Evolutionary conservation across 208 protist genomes (phyloP).

Genomic region (Leishmania martiniquensis): DNA sequence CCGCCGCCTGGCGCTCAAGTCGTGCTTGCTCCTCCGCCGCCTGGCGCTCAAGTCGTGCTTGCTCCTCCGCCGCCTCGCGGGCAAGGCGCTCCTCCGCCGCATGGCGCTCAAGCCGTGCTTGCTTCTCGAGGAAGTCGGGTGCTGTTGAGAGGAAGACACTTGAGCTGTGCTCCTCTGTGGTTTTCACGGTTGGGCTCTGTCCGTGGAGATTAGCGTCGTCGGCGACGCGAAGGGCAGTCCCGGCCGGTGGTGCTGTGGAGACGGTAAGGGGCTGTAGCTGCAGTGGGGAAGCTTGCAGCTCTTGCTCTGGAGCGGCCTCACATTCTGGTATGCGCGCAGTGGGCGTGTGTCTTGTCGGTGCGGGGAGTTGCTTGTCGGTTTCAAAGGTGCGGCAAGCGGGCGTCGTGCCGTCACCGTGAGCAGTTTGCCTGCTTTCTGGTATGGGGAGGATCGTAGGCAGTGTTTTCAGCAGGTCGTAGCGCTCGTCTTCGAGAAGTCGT

Average conservation of each 20-base stretch:
- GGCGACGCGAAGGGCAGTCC: background rate
- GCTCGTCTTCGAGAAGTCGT: constrained; percentile 54
- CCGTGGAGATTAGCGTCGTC: background rate
- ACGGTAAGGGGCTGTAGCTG: background rate
- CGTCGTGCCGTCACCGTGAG: background rate
- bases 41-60: background rate
- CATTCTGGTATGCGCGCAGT: too few relatives aligned
- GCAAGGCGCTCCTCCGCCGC: background rate
- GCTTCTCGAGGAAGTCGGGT: background rate
- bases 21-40: background rate
- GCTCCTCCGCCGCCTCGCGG: background rate
- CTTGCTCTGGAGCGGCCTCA: background rate
- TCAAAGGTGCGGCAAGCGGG: background rate
- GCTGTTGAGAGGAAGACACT: background rate
- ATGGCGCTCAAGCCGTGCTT: constrained; percentile 3
- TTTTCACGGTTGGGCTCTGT: too few relatives aligned
- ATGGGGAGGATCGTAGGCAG: constrained; percentile 4
- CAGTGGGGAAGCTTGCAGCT: too few relatives aligned
- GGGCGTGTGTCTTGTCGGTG: background rate
- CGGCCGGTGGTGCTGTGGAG: background rate
- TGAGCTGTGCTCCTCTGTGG: background rate
- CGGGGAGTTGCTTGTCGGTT: background rate
- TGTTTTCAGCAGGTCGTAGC: constrained; percentile 48
- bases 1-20: background rate
- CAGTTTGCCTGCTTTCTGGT: background rate